phyloP scores from a whole-genome alignment of 2,329 filamentous ascomycete genomes.

The Aspergillus japonicus region DNA sequence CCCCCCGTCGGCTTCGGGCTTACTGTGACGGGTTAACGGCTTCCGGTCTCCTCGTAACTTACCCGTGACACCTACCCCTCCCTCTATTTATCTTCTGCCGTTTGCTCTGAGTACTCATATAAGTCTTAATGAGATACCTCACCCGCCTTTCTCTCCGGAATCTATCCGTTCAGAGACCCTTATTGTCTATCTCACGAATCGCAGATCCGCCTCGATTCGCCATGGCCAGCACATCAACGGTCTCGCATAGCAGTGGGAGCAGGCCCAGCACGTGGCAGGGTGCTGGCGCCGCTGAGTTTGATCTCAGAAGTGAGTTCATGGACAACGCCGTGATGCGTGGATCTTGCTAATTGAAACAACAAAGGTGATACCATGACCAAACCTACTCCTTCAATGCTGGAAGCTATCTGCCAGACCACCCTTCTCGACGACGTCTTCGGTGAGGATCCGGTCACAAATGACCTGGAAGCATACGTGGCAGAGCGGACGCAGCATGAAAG shows the following conservation, averaged over 20 bases:
- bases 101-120: not conserved
- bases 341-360: slow-evolving; percentile 2
- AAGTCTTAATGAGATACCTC: slow-evolving; percentile 14
- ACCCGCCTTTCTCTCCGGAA: slow-evolving; percentile 13
- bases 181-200: slow-evolving; percentile 9
- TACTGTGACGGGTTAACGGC: not conserved
- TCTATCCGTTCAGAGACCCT: slow-evolving; percentile 4
- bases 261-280: slow-evolving; percentile 38
- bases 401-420: slow-evolving; percentile 70
- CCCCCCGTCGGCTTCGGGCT: not conserved
- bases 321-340: not conserved
- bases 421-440: slow-evolving; percentile 80
- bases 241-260: slow-evolving; percentile 17
- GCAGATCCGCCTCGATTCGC: slow-evolving; percentile 13
- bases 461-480: slow-evolving; percentile 73
- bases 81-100: not conserved
- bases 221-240: slow-evolving; percentile 24
- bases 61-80: too few species aligned
- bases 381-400: slow-evolving; percentile 77
- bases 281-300: slow-evolving; percentile 56
- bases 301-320: slow-evolving; percentile 50
- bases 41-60: not conserved
- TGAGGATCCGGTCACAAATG: slow-evolving; percentile 75
- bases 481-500: slow-evolving; percentile 71
- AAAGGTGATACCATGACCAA: slow-evolving; percentile 69